phyloP scores from a whole-genome alignment of 1,284 basidiomycete genomes.

The Ceratobasidium sp. region DNA sequence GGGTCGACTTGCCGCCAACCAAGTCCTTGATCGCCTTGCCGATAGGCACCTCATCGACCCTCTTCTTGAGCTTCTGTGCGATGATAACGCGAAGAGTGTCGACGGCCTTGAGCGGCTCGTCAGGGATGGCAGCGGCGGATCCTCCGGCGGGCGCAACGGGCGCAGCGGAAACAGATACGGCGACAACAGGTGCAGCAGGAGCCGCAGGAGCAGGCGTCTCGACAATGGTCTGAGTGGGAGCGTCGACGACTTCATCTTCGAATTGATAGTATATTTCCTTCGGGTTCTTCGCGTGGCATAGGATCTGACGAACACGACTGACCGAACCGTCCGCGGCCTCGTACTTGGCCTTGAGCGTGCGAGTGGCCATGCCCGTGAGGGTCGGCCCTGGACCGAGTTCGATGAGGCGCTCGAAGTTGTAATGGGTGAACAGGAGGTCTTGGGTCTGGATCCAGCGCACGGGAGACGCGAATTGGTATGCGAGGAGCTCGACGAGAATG shows the following conservation, averaged over 20 bases:
- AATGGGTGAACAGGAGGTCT: slow-evolving; percentile 91
- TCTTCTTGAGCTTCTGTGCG: slow-evolving; percentile 98
- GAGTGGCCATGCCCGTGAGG: slow-evolving; percentile 94
- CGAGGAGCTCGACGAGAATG: slow-evolving; percentile 94
- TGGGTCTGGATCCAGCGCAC: slow-evolving; percentile 99
- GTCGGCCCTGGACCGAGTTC: slow-evolving; percentile 97
- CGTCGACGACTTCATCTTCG: slow-evolving; percentile 82
- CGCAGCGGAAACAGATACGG: slow-evolving; percentile 60
- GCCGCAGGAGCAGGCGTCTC: slow-evolving; percentile 56
- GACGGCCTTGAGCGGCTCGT: slow-evolving; percentile 90
- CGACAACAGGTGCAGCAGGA: slow-evolving; percentile 60
- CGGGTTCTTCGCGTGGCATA: slow-evolving; percentile 93
- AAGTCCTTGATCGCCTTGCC: slow-evolving; percentile 98
- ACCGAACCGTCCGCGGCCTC: slow-evolving; percentile 89
- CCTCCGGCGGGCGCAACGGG: slow-evolving; percentile 62
- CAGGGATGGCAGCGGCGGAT: slow-evolving; percentile 81
- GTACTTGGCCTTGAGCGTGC: slow-evolving; percentile 96
- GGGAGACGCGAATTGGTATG: slow-evolving; percentile 96
- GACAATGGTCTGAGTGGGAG: slow-evolving; percentile 60
- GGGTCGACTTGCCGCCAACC: slow-evolving; percentile 96
- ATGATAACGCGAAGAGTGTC: slow-evolving; percentile 92
- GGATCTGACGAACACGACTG: slow-evolving; percentile 81
- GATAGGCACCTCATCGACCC: slow-evolving; percentile 87
- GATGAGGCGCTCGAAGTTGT: slow-evolving; percentile 91
- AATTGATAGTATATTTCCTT: slow-evolving; percentile 99